Percentiles rank a stretch among this genome's conserved stretches.
phyloP scores from a whole-genome alignment of 2,329 filamentous ascomycete genomes.

The Aspergillus awamori region DNA sequence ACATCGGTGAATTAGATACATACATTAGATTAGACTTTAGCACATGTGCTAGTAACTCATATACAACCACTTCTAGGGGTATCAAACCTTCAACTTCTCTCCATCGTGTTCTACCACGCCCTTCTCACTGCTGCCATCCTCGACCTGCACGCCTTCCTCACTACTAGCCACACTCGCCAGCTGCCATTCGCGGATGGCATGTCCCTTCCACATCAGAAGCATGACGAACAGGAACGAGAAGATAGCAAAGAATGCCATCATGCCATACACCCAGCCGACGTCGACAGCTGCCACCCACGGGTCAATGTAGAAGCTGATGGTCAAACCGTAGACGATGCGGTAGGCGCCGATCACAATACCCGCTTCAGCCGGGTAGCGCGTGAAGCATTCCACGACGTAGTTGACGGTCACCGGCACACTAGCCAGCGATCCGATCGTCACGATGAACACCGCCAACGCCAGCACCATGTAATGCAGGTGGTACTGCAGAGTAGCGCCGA shows the following conservation, averaged over 20 bases:
- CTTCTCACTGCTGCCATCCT: neutral
- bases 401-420: slow-evolving; percentile 31
- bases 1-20: no score
- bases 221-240: slow-evolving; percentile 12
- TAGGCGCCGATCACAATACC: slow-evolving; percentile 23
- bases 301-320: slow-evolving; percentile 41
- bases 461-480: slow-evolving; percentile 42
- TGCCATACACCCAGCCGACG: slow-evolving; percentile 43
- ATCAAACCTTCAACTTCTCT: neutral
- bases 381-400: slow-evolving; percentile 39
- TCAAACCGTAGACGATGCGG: slow-evolving; percentile 38
- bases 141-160: slow-evolving; percentile 1
- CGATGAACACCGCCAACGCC: slow-evolving; percentile 40
- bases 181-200: slow-evolving; percentile 6
- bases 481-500: slow-evolving; percentile 42
- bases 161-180: slow-evolving; percentile 3
- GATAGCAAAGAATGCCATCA: slow-evolving; percentile 39
- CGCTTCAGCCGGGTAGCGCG: slow-evolving; percentile 35
- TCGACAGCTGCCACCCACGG: slow-evolving; percentile 37
- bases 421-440: slow-evolving; percentile 37
- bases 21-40: no score
- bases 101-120: neutral
- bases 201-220: slow-evolving; percentile 15
- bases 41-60: no score
- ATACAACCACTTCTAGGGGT: no score